These are phyloP conservation scores for Xerocomus brunneocitrinus DNA, from an alignment of 768 basidiomycete genomes.

Conservation along the genomic window DNA sequence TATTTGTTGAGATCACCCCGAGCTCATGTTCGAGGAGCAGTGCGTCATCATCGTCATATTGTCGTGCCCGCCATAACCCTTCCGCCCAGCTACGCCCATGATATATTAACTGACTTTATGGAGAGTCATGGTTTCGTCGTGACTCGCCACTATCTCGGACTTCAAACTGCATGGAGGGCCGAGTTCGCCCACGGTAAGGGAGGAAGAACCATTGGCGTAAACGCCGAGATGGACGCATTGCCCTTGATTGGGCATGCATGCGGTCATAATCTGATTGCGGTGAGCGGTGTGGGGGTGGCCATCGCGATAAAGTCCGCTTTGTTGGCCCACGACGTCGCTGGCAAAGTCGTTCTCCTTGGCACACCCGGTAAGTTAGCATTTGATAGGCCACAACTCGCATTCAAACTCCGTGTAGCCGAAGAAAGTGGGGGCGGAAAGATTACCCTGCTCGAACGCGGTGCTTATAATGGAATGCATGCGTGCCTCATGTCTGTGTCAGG, in stretches of 20 bases:
- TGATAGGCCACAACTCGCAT: not conserved
- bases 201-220: constrained; percentile 68
- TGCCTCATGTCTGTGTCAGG: constrained; percentile 59
- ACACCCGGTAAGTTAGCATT: constrained; percentile 54
- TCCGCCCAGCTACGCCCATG: constrained; percentile 61
- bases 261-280: constrained; percentile 81
- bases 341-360: constrained; percentile 69
- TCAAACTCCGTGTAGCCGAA: constrained; percentile 48
- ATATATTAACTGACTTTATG: constrained; percentile 66
- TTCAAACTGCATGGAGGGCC: constrained; percentile 76
- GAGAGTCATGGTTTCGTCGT: constrained; percentile 62
- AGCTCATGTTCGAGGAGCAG: constrained; percentile 63
- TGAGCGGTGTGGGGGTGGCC: constrained; percentile 70
- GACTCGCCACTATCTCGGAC: constrained; percentile 62
- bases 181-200: constrained; percentile 56
- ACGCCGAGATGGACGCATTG: constrained; percentile 71
- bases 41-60: constrained; percentile 27
- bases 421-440: constrained; percentile 78
- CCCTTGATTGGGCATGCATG: constrained; percentile 62
- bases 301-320: constrained; percentile 69
- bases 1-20: constrained; percentile 53
- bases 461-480: constrained; percentile 74
- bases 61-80: constrained; percentile 5
- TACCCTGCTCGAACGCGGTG: constrained; percentile 67
- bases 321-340: constrained; percentile 55